These are phyloP conservation scores for Iris pallida DNA, from an alignment of 116 monocot species.

Conservation along the genomic window DNA sequence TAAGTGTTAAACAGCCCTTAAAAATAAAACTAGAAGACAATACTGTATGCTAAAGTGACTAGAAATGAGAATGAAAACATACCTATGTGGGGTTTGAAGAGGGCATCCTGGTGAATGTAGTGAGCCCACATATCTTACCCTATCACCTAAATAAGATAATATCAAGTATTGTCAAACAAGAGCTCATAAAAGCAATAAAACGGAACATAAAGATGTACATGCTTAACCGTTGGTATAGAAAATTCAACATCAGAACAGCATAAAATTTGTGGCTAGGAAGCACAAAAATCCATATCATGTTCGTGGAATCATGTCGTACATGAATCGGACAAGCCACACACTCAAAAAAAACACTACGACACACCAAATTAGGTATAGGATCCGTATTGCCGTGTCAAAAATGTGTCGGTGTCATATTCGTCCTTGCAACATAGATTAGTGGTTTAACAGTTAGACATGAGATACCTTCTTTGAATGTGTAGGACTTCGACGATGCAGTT, in stretches of 20 bases:
- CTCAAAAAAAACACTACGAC: not conserved
- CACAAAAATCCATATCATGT: too few species aligned
- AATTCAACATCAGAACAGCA: too few species aligned
- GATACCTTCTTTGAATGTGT: slow-evolving; percentile 73
- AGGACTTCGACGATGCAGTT: slow-evolving; percentile 64
- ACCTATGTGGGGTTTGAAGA: slow-evolving; percentile 44
- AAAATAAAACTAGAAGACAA: too few species aligned
- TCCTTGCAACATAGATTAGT: not conserved
- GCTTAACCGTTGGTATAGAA: too few species aligned
- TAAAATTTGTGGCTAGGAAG: too few species aligned
- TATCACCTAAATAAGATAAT: slow-evolving; percentile 54
- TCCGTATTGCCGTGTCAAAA: not conserved
- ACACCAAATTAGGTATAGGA: too few species aligned
- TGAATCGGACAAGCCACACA: slow-evolving; percentile 41
- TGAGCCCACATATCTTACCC: slow-evolving; percentile 80
- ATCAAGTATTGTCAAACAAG: too few species aligned
- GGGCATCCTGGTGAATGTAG: slow-evolving; percentile 45
- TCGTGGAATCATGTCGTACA: slow-evolving; percentile 13
- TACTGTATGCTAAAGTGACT: too few species aligned
- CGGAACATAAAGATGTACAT: not conserved
- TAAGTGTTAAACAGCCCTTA: too few species aligned
- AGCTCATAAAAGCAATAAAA: too few species aligned
- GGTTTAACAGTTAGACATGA: not conserved
- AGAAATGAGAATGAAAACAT: not conserved
- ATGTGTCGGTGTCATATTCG: not conserved